A percentile compares a stretch with the other conserved stretches of the same genome.
Conservation (phyloP, 2,329 filamentous ascomycete species). For the Fusarium sublunatum region DNA sequence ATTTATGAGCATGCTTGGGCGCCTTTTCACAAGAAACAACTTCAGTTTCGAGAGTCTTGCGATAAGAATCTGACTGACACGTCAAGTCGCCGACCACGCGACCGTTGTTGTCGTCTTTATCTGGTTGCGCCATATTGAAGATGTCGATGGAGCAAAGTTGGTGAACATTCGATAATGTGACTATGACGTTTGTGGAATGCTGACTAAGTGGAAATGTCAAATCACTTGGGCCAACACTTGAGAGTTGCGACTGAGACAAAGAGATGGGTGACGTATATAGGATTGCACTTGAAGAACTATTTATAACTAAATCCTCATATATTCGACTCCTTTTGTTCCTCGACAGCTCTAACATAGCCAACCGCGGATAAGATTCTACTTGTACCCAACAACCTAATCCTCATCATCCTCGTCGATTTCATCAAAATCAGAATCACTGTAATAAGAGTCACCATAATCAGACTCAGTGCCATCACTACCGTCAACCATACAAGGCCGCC, state of each 20-base stretch:
- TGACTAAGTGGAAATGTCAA: conserved; percentile 23
- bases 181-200: conserved; percentile 20
- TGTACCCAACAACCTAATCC: too few species aligned
- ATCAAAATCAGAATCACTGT: too few species aligned
- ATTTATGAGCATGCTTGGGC: conserved; percentile 23
- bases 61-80: conserved; percentile 47
- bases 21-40: conserved; percentile 47
- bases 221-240: neutral
- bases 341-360: too few species aligned
- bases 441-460: neutral
- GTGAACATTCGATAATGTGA: conserved; percentile 4
- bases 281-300: too few species aligned
- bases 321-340: too few species aligned
- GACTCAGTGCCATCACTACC: neutral
- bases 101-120: neutral
- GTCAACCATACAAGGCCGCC: neutral
- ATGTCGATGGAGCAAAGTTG: neutral
- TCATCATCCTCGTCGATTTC: too few species aligned
- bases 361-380: too few species aligned
- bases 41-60: conserved; percentile 39
- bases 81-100: conserved; percentile 45
- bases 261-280: neutral
- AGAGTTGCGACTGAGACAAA: neutral
- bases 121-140: conserved; percentile 15
- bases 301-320: too few species aligned